A percentile compares a stretch with the other conserved stretches of the same genome.
Evolutionary conservation across 1,139 yeast genomes (phyloP).

Genomic region (Taphrina wiesneri): DNA sequence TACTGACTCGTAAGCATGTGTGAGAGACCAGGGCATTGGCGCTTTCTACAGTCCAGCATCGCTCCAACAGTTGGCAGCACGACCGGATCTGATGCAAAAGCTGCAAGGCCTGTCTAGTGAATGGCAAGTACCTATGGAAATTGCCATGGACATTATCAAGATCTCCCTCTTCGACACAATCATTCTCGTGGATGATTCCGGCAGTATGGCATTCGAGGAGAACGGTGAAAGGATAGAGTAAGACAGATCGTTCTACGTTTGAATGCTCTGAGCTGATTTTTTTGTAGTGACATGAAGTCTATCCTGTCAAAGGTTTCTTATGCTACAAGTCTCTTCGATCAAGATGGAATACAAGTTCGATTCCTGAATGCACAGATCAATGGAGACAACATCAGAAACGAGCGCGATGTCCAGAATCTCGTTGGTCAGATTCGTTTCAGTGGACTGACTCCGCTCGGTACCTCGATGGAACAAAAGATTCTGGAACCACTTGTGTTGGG

Average conservation of each 20-base stretch:
- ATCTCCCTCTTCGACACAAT: conserved; percentile 46
- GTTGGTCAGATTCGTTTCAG: conserved; percentile 43
- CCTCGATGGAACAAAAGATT: conserved; percentile 43
- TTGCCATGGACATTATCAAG: conserved; percentile 45
- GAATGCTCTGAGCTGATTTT: background rate
- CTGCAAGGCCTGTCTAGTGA: conserved; percentile 41
- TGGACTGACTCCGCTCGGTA: conserved; percentile 47
- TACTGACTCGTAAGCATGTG: conserved; percentile 41
- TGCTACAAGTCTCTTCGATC: conserved; percentile 45
- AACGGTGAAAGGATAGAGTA: conserved; percentile 46
- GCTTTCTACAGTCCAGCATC: conserved; percentile 45
- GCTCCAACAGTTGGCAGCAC: conserved; percentile 43
- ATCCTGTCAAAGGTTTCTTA: conserved; percentile 45
- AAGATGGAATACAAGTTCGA: conserved; percentile 46
- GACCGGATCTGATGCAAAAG: conserved; percentile 41
- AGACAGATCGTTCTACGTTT: background rate
- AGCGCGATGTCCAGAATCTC: conserved; percentile 43
- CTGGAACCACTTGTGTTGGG: conserved; percentile 45
- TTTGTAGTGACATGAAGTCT: conserved; percentile 43
- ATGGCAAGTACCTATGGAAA: conserved; percentile 45
- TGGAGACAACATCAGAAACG: conserved; percentile 44
- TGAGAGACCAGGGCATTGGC: conserved; percentile 44
- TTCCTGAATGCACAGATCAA: conserved; percentile 44
- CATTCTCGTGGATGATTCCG: conserved; percentile 46
- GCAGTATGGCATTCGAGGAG: conserved; percentile 47